Evolutionary conservation across 2,329 filamentous ascomycete species (phyloP).

Genomic region (Septoria petroselini): DNA sequence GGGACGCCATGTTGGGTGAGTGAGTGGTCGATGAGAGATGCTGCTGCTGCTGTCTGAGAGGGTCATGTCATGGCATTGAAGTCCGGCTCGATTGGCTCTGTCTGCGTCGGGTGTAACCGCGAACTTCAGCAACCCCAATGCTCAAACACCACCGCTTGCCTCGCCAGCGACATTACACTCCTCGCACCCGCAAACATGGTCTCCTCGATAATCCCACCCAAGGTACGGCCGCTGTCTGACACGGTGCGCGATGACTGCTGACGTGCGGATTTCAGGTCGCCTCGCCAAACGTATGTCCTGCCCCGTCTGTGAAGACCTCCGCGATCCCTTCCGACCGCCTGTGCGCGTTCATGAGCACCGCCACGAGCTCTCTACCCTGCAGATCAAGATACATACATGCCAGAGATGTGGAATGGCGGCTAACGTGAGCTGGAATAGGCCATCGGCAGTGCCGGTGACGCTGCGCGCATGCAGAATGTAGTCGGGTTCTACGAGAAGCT

Average conservation of each 20-base stretch:
- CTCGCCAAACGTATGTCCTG: conserved; percentile 71
- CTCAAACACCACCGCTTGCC: conserved; percentile 15
- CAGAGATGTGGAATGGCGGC: conserved; percentile 9
- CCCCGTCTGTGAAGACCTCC: conserved; percentile 1
- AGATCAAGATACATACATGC: not conserved
- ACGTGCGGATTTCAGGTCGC: conserved; percentile 59
- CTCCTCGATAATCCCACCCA: conserved; percentile 97
- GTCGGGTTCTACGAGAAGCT: conserved; percentile 99
- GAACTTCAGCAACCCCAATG: not conserved
- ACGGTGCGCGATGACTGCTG: conserved; percentile 34
- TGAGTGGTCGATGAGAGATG: conserved; percentile 2
- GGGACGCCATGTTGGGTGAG: conserved; percentile 23
- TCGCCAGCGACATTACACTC: conserved; percentile 21
- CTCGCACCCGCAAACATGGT: conserved; percentile 36
- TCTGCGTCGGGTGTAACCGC: too few relatives aligned
- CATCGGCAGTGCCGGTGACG: conserved; percentile 91
- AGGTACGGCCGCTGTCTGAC: conserved; percentile 61
- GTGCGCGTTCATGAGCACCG: not conserved
- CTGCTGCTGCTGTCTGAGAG: conserved; percentile 10
- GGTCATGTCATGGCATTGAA: conserved; percentile 18
- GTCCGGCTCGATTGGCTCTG: conserved; percentile 8
- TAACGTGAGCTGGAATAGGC: conserved; percentile 58
- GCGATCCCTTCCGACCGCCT: conserved; percentile 8
- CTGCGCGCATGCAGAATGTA: conserved; percentile 94
- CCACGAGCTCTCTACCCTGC: not conserved